Evolutionary conservation across 768 basidiomycete species (phyloP).

Genomic region (Termitomyces eurrhizus): DNA sequence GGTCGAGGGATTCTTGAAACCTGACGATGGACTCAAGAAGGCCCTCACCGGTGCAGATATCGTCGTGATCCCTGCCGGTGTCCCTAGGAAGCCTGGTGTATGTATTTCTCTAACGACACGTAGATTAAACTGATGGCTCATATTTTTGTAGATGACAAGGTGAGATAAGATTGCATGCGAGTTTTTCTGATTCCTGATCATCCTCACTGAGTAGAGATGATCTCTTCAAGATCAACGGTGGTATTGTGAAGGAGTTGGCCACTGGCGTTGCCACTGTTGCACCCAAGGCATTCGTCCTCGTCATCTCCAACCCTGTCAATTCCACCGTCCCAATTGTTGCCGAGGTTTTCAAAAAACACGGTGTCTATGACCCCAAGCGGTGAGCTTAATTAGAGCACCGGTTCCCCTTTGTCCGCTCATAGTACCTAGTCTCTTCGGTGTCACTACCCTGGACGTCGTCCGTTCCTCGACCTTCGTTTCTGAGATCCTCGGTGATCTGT

Average conservation of each 20-base stretch:
- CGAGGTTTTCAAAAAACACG: conserved; percentile 91
- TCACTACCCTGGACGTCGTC: conserved; percentile 96
- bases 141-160: conserved; percentile 47
- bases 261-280: conserved; percentile 78
- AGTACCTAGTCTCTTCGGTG: conserved; percentile 80
- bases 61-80: conserved; percentile 94
- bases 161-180: conserved; percentile 20
- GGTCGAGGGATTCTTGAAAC: conserved; percentile 75
- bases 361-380: conserved; percentile 91
- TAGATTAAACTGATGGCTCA: conserved; percentile 6
- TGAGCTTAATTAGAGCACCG: conserved; percentile 26
- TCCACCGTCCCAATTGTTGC: conserved; percentile 97
- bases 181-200: conserved; percentile 13
- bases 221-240: conserved; percentile 99
- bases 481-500: conserved; percentile 64
- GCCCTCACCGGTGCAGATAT: conserved; percentile 82
- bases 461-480: conserved; percentile 96
- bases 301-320: conserved; percentile 99
- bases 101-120: conserved; percentile 26
- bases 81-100: conserved; percentile 93
- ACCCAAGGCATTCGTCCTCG: conserved; percentile 90
- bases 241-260: conserved; percentile 92
- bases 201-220: conserved; percentile 62
- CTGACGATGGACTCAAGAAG: conserved; percentile 80
- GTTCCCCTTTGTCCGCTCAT: neutral